A percentile compares a stretch with the other conserved stretches of the same genome.
Evolutionary conservation across 768 basidiomycete genomes (phyloP).

Genomic region (Boletus huronensis): DNA sequence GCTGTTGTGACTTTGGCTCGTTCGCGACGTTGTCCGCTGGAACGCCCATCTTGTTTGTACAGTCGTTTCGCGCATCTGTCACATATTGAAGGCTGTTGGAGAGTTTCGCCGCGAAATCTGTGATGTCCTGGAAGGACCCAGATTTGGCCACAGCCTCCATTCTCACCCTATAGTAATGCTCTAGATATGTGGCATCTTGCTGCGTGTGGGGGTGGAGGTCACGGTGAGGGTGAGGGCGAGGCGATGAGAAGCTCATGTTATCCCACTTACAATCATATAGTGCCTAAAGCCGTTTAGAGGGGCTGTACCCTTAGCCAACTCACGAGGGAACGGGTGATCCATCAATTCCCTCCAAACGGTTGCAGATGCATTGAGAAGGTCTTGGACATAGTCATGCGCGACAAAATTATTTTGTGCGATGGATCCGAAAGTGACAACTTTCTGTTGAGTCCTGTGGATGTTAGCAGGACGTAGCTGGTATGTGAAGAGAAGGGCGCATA

Average conservation of each 20-base stretch:
- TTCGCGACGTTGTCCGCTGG: neutral
- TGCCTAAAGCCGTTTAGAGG: constrained; percentile 4
- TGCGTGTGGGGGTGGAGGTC: neutral
- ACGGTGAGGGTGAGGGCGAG: neutral
- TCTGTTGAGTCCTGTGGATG: neutral
- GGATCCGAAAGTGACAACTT: neutral
- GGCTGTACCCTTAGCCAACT: neutral
- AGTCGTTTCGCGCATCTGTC: neutral
- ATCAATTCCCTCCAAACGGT: neutral
- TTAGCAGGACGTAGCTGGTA: neutral
- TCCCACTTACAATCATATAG: constrained; percentile 2
- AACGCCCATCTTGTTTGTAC: neutral
- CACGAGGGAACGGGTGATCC: neutral
- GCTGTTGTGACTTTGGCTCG: neutral
- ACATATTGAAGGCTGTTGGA: neutral
- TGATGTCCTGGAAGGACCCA: neutral
- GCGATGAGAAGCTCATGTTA: neutral
- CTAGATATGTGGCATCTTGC: constrained; percentile 8
- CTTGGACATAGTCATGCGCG: constrained; percentile 2
- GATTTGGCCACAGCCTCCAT: neutral
- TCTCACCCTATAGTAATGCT: neutral
- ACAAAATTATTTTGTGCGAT: fast-evolving
- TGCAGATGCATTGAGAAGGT: neutral
- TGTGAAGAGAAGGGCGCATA: neutral
- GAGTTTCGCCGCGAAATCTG: neutral